Evolutionary conservation across 2,329 filamentous ascomycete species (phyloP).

Genomic region (Fusarium proliferatum): DNA sequence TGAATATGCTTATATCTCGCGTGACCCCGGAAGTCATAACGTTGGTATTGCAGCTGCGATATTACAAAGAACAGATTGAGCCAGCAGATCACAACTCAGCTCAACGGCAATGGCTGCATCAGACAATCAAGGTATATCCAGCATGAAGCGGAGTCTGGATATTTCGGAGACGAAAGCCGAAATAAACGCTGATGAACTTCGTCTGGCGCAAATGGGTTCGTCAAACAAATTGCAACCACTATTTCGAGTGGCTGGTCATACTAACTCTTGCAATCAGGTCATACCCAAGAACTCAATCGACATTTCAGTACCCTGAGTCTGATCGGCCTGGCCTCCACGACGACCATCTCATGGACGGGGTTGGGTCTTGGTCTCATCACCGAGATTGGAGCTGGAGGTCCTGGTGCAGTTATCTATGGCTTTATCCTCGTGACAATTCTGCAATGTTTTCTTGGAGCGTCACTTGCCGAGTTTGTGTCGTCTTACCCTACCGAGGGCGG

Average conservation of each 20-base stretch:
- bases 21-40: background rate
- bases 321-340: background rate
- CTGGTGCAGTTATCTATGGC: slow-evolving; percentile 5
- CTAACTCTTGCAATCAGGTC: background rate
- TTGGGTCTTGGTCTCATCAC: slow-evolving; percentile 1
- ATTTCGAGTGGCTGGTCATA: background rate
- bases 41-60: background rate
- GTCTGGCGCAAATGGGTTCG: background rate
- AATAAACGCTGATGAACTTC: background rate
- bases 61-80: background rate
- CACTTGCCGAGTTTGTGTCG: slow-evolving; percentile 3
- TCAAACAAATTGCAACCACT: background rate
- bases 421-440: background rate
- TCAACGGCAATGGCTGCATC: background rate
- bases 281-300: slow-evolving; percentile 1
- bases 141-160: background rate
- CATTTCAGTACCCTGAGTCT: slow-evolving; percentile 5
- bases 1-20: slow-evolving; percentile 1
- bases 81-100: background rate
- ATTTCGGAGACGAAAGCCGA: background rate
- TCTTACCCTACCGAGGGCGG: slow-evolving; percentile 13
- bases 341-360: background rate
- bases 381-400: slow-evolving; percentile 8
- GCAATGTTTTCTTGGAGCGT: slow-evolving; percentile 11
- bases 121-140: background rate